phyloP scores from a whole-genome alignment of 345 rosid species.

The Theobroma cacao region DNA sequence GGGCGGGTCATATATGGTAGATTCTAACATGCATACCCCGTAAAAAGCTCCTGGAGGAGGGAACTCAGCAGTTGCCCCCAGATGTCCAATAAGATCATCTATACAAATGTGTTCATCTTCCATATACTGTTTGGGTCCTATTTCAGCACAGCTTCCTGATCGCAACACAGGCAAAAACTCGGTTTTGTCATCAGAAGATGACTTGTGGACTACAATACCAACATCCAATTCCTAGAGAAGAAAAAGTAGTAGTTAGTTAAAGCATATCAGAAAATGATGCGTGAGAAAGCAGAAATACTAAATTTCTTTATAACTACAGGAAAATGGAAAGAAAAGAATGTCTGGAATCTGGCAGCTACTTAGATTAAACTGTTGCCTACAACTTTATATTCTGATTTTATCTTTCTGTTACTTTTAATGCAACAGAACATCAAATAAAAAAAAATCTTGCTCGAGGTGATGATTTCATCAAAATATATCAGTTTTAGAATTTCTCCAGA shows the following conservation, averaged over 20 bases:
- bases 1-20: neutral
- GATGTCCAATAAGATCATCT: conserved; percentile 71
- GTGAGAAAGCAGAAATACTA: neutral
- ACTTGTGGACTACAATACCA: conserved; percentile 42
- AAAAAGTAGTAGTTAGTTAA: conserved; percentile 8
- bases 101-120: conserved; percentile 94
- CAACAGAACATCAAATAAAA: neutral
- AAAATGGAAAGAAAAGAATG: neutral
- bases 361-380: neutral
- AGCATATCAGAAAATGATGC: neutral
- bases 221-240: conserved; percentile 62
- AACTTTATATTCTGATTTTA: neutral
- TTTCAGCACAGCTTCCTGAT: conserved; percentile 94
- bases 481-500: neutral
- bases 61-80: conserved; percentile 38
- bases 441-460: neutral
- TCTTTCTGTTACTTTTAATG: neutral
- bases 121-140: conserved; percentile 86
- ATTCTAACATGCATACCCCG: conserved; percentile 58
- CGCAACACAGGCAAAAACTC: conserved; percentile 62
- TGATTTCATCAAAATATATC: neutral
- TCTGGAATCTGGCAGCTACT: neutral
- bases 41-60: conserved; percentile 87
- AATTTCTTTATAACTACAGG: neutral
- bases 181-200: conserved; percentile 49